These are phyloP conservation scores for Yarrowia sp. DNA, from an alignment of 805 yeast species.

Conservation along the genomic window DNA sequence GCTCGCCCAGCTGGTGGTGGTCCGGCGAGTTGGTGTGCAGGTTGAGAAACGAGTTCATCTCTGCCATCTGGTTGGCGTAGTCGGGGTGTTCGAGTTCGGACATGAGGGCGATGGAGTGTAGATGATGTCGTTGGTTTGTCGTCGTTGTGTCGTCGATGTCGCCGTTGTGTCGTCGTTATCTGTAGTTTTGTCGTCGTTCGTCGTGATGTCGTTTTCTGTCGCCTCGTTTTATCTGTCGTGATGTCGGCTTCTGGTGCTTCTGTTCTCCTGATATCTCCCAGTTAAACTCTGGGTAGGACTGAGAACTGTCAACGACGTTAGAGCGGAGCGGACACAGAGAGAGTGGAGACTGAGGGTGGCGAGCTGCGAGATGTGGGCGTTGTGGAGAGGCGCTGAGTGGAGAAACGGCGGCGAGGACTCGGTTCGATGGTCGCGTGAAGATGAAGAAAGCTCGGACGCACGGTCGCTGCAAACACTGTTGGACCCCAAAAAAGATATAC, in stretches of 20 bases:
- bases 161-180: not conserved
- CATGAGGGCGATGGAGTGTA: not conserved
- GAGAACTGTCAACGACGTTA: too few species aligned
- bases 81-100: constrained; percentile 33
- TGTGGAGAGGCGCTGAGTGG: not conserved
- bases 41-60: constrained; percentile 37
- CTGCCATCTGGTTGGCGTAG: constrained; percentile 38
- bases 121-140: not conserved
- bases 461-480: constrained; percentile 10
- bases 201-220: not conserved
- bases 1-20: constrained; percentile 21
- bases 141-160: not conserved
- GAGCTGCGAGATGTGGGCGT: not conserved
- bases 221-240: too few species aligned
- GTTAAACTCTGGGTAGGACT: too few species aligned
- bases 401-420: not conserved
- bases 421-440: constrained; percentile 23
- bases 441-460: constrained; percentile 22
- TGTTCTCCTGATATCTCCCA: too few species aligned
- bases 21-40: constrained; percentile 36
- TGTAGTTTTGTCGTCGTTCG: not conserved
- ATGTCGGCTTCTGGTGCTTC: too few species aligned
- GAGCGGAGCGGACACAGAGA: too few species aligned
- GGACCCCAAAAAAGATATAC: not conserved
- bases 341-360: not conserved